Conservation (phyloP, 345 rosid genomes). For the Moricandia arvensis region DNA sequence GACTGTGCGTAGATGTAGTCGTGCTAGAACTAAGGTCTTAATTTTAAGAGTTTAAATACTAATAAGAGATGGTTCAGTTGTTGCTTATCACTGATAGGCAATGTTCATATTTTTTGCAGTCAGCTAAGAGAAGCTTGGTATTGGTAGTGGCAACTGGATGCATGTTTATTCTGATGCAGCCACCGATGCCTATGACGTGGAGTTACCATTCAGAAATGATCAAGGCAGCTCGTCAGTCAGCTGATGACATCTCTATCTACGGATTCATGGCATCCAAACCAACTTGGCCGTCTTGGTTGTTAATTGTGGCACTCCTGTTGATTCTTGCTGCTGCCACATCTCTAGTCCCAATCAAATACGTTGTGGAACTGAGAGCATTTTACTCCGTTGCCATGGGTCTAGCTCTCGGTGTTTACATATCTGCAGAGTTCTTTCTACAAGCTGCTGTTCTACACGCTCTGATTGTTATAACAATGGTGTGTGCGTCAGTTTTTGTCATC, state of each 20-base stretch:
- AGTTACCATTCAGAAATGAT: conserved; percentile 78
- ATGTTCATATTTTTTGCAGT: conserved; percentile 47
- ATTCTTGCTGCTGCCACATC: conserved; percentile 86
- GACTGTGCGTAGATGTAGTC: conserved; percentile 7
- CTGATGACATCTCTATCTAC: conserved; percentile 93
- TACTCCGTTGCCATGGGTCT: conserved; percentile 82
- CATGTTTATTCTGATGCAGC: conserved; percentile 88
- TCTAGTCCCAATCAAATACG: conserved; percentile 77
- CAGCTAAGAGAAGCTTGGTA: conserved; percentile 89
- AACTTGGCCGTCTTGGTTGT: conserved; percentile 99
- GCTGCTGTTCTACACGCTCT: conserved; percentile 86
- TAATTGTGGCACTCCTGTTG: conserved; percentile 75
- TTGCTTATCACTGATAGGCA: conserved; percentile 15
- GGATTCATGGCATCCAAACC: conserved; percentile 92
- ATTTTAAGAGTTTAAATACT: no score
- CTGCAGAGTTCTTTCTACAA: conserved; percentile 97
- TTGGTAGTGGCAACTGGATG: conserved; percentile 86
- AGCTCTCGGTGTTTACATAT: conserved; percentile 85
- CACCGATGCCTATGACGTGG: conserved; percentile 85
- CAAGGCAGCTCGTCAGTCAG: conserved; percentile 84
- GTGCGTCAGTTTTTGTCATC: conserved; percentile 82
- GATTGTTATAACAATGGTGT: conserved; percentile 77
- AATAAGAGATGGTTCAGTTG: neutral
- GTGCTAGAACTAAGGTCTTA: conserved; percentile 11
- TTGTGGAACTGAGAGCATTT: conserved; percentile 79